Evolutionary conservation across 1,139 yeast species (phyloP), one percentile per base, ranked within the genome.

Genomic region (Protomyces macrosporus): DNA sequence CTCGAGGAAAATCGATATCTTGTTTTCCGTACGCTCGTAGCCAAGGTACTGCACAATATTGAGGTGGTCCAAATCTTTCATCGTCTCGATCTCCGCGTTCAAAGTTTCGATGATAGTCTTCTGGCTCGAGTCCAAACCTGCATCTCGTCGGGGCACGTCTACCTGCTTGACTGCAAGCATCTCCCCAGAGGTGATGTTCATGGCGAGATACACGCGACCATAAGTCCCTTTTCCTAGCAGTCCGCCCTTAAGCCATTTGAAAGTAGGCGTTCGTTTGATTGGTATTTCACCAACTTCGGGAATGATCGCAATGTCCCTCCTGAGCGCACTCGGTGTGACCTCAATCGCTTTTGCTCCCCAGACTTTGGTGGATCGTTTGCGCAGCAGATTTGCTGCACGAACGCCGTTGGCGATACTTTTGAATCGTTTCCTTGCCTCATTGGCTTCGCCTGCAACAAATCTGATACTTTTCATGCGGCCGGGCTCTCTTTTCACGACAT

Each of bases 81-180:
- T 82, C 2, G 96, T 90, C 69, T 91, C 93, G 42, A 95, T 96
- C 75, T 95, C 99, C 3, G 91, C 87, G 70, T 86, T 87, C 57
- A 93, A 78, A 4, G 61, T 48, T 32, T 60, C 63, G 52, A 58
- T 45, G 9, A 50, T 45, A 65, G 85, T 90, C 58, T 76, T 76
- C 53, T 80, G 78, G 14, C 70, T 68, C 6, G 74, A 73, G 51
- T 76, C 75, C 60, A 77, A 77, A 64, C 79, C 83, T 12, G 76
- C 75, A 12, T 78, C 74, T 33, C 79, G 76, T 56, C 75, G 78
- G 0, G 90, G 87, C 4, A 87, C 87, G 60, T 82, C 85, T 4
- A 93, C 97, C 74, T 95, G 98, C 72, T 95, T 95, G 1, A 95
- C 98, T 0, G 99, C 99, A 77, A 95, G 86, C 97, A 95, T 91